These are phyloP conservation scores for Leccinum subrobustum DNA, from an alignment of 1,284 basidiomycete genomes.

Conservation along the genomic window DNA sequence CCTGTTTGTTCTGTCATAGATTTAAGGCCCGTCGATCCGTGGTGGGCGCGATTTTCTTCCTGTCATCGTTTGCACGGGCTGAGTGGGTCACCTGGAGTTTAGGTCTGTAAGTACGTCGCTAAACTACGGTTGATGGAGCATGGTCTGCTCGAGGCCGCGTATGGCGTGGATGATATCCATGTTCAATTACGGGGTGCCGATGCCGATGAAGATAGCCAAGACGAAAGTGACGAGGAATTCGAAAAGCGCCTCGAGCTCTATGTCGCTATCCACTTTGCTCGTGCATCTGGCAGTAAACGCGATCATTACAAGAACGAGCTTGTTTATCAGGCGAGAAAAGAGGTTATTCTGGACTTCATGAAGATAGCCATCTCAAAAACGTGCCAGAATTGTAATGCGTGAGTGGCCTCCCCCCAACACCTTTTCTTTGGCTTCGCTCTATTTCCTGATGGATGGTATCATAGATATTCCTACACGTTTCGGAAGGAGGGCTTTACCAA, in stretches of 20 bases:
- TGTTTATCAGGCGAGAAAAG: conserved; percentile 87
- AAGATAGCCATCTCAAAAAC: conserved; percentile 67
- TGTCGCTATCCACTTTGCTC: conserved; percentile 63
- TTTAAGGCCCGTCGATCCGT: conserved; percentile 82
- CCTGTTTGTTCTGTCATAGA: conserved; percentile 95
- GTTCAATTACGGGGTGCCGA: conserved; percentile 40
- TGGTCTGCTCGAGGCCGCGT: conserved; percentile 84
- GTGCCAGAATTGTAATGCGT: conserved; percentile 87
- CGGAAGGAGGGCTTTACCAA: conserved; percentile 95
- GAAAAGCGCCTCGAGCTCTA: conserved; percentile 72
- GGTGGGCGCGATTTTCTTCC: conserved; percentile 48
- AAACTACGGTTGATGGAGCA: conserved; percentile 90
- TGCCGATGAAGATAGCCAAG: conserved; percentile 35
- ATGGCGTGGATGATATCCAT: conserved; percentile 69
- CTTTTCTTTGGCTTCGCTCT: neutral
- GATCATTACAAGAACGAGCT: conserved; percentile 89
- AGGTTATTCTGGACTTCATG: conserved; percentile 82
- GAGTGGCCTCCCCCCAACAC: conserved; percentile 37
- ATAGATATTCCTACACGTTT: conserved; percentile 81
- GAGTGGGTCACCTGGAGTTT: conserved; percentile 12
- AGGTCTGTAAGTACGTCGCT: conserved; percentile 84
- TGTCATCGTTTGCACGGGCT: conserved; percentile 10
- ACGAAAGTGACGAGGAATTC: conserved; percentile 64
- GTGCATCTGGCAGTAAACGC: conserved; percentile 59
- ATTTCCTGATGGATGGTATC: conserved; percentile 4